Percentiles rank a stretch among this genome's conserved stretches.
Evolutionary conservation across 305 asterid genomes (phyloP).

Genomic region (Salvia sclarea): DNA sequence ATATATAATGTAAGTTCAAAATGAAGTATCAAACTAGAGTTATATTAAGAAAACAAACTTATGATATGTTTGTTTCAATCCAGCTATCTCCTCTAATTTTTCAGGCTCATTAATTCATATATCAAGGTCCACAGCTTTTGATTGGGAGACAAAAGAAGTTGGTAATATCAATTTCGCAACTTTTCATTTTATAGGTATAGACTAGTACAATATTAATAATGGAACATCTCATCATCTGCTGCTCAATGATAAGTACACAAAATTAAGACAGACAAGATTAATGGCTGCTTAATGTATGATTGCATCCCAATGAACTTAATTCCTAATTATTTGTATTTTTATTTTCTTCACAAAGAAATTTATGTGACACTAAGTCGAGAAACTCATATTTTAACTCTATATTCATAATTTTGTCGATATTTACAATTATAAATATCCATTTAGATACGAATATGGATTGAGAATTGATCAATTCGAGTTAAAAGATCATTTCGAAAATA

Average conservation of each 20-base stretch:
- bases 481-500: too few species aligned
- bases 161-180: background rate
- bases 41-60: background rate
- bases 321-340: background rate
- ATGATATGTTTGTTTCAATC: background rate
- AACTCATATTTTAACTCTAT: too few species aligned
- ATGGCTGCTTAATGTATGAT: background rate
- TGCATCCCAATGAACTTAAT: background rate
- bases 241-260: background rate
- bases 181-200: background rate
- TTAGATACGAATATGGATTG: too few species aligned
- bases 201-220: background rate
- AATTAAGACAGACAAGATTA: constrained; percentile 11
- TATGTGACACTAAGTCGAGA: too few species aligned
- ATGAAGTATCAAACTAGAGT: background rate
- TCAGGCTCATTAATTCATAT: constrained; percentile 34
- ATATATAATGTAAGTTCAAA: background rate
- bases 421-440: too few species aligned
- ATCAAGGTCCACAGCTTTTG: constrained; percentile 22
- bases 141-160: constrained; percentile 1
- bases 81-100: constrained; percentile 32
- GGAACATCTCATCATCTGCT: constrained; percentile 5
- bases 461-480: too few species aligned
- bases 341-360: background rate
- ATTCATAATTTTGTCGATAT: too few species aligned